These are phyloP conservation scores for Xylaria telfairii DNA, from an alignment of 495 filamentous ascomycete species.

Conservation along the genomic window DNA sequence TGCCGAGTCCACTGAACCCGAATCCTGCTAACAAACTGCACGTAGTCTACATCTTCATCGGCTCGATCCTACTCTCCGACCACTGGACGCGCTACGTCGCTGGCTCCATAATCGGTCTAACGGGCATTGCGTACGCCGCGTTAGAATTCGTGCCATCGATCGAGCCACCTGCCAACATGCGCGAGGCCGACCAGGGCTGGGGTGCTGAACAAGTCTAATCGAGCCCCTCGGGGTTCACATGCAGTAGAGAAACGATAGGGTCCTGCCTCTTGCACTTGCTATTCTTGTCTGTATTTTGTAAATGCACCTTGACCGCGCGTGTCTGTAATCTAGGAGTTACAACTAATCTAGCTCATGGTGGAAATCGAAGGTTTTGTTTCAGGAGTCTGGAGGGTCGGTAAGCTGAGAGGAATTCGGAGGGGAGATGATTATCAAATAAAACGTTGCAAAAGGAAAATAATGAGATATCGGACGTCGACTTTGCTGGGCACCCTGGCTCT, in stretches of 20 bases:
- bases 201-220: constrained; percentile 85
- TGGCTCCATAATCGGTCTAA: constrained; percentile 73
- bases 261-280: background rate
- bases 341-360: background rate
- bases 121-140: constrained; percentile 78
- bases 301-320: background rate
- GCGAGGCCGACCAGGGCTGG: constrained; percentile 87
- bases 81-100: constrained; percentile 63
- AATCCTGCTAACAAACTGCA: background rate
- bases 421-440: background rate
- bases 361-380: background rate
- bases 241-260: background rate
- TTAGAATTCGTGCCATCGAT: constrained; percentile 96
- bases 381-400: background rate
- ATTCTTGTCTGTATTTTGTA: constrained; percentile 20
- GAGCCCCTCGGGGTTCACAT: background rate
- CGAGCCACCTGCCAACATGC: constrained; percentile 98
- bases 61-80: constrained; percentile 77
- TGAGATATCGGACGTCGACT: background rate
- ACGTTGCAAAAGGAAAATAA: background rate
- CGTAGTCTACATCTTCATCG: constrained; percentile 94
- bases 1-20: background rate
- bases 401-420: background rate
- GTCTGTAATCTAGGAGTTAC: background rate
- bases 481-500: background rate